Conservation (phyloP, 129 eudicot genomes). For the Cynara cardunculus region DNA sequence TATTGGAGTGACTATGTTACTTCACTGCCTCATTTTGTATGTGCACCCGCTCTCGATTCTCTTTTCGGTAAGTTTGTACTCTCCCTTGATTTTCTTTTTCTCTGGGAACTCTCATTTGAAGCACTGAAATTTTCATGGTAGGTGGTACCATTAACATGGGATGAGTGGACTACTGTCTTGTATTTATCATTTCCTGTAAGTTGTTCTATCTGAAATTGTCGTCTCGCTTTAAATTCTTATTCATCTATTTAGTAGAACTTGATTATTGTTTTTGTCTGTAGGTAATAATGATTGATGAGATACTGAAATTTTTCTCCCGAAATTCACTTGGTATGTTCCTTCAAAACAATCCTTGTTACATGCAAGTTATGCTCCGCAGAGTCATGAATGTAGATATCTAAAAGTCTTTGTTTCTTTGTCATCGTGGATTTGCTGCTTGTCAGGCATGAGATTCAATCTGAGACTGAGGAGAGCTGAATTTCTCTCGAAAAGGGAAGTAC, state of each 20-base stretch:
- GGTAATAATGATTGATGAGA: constrained; percentile 95
- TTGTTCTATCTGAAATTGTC: no score
- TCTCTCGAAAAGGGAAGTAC: constrained; percentile 76
- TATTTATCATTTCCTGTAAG: constrained; percentile 97
- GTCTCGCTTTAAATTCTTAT: neutral
- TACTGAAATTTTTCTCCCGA: constrained; percentile 86
- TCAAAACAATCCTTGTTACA: neutral
- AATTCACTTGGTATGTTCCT: constrained; percentile 43
- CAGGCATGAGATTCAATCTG: constrained; percentile 56
- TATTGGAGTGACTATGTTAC: constrained; percentile 75
- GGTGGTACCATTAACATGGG: constrained; percentile 93
- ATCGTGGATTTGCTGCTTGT: neutral
- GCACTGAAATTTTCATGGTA: constrained; percentile 25
- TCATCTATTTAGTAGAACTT: neutral
- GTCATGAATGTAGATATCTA: neutral
- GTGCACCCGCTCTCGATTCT: constrained; percentile 80
- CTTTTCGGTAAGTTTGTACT: constrained; percentile 70
- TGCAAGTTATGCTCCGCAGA: neutral
- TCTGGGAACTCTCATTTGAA: neutral
- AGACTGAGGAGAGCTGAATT: constrained; percentile 75
- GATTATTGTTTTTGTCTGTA: constrained; percentile 24
- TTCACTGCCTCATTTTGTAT: constrained; percentile 86
- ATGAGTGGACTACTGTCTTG: constrained; percentile 88
- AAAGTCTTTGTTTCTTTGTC: no score
- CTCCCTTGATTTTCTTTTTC: neutral